These are phyloP conservation scores for Penicillium janthinellum DNA, from an alignment of 2,329 filamentous ascomycete genomes.

Conservation along the genomic window DNA sequence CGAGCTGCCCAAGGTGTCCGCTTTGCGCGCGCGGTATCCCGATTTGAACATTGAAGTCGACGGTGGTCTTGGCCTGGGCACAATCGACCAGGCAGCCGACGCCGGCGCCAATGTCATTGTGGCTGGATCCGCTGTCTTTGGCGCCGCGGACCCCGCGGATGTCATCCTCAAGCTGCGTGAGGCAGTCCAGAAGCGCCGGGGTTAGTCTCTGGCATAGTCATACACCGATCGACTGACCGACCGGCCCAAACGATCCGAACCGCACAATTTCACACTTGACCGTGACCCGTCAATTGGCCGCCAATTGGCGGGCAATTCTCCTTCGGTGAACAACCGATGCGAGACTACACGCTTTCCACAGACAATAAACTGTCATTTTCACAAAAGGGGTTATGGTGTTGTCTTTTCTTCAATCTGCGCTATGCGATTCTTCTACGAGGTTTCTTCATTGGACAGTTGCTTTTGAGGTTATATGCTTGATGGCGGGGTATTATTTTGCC, in stretches of 20 bases:
- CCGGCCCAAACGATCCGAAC: neutral
- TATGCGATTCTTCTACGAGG: neutral
- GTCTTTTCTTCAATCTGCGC: neutral
- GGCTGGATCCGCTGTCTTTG: slow-evolving; percentile 93
- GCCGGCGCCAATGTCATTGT: slow-evolving; percentile 98
- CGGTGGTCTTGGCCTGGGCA: slow-evolving; percentile 82
- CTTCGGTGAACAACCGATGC: neutral
- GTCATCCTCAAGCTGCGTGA: slow-evolving; percentile 82
- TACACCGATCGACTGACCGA: neutral
- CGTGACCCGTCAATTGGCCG: neutral
- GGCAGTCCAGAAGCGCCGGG: slow-evolving; percentile 68
- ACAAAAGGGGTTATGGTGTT: slow-evolving; percentile 25
- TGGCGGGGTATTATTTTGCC: neutral
- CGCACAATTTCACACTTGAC: neutral
- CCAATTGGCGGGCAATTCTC: neutral
- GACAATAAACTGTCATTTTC: neutral
- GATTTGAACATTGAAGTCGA: slow-evolving; percentile 97
- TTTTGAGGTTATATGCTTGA: neutral
- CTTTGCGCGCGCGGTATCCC: slow-evolving; percentile 80
- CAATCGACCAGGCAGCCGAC: slow-evolving; percentile 90
- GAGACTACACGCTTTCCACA: neutral
- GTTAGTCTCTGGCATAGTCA: slow-evolving; percentile 9
- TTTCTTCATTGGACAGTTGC: neutral
- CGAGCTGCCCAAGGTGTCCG: slow-evolving; percentile 89
- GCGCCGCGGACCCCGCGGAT: slow-evolving; percentile 81